Conservation (phyloP, 345 rosid species). For the Eutrema japonicum region DNA sequence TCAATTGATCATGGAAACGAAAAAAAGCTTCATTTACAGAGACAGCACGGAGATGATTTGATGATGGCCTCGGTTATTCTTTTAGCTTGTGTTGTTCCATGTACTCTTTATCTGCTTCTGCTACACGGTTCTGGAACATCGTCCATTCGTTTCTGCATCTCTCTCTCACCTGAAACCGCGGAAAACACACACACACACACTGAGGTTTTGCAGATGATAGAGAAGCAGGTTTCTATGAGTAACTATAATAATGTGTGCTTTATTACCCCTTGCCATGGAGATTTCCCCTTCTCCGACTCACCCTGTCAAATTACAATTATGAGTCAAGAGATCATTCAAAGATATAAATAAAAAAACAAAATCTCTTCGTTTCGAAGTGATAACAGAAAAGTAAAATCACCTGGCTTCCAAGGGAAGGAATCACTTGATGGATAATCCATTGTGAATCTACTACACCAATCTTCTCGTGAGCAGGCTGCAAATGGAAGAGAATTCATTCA, state of each 20-base stretch:
- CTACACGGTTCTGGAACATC: constrained; percentile 69
- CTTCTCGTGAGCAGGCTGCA: constrained; percentile 93
- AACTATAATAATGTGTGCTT: constrained; percentile 22
- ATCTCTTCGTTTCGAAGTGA: constrained; percentile 21
- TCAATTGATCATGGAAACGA: too few species aligned
- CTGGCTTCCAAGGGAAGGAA: constrained; percentile 90
- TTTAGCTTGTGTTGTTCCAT: constrained; percentile 27
- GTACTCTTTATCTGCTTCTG: constrained; percentile 67
- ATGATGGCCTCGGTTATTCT: neutral
- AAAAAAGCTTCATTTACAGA: too few species aligned
- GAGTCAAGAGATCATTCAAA: constrained; percentile 13
- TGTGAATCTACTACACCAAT: constrained; percentile 98
- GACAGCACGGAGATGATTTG: neutral
- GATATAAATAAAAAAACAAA: neutral
- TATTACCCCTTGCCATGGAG: constrained; percentile 89
- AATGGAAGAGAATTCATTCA: constrained; percentile 17
- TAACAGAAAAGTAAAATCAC: constrained; percentile 44
- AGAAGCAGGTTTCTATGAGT: neutral
- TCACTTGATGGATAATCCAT: constrained; percentile 92
- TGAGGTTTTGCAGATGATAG: constrained; percentile 20
- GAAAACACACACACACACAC: constrained; percentile 16
- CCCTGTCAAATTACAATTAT: constrained; percentile 56
- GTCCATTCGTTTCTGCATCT: constrained; percentile 88
- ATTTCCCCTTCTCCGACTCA: constrained; percentile 60
- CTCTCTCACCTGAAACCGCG: constrained; percentile 64